A percentile compares a stretch with the other conserved stretches of the same genome.
phyloP scores from a whole-genome alignment of 2,329 filamentous ascomycete species.

The Beauveria bassiana region DNA sequence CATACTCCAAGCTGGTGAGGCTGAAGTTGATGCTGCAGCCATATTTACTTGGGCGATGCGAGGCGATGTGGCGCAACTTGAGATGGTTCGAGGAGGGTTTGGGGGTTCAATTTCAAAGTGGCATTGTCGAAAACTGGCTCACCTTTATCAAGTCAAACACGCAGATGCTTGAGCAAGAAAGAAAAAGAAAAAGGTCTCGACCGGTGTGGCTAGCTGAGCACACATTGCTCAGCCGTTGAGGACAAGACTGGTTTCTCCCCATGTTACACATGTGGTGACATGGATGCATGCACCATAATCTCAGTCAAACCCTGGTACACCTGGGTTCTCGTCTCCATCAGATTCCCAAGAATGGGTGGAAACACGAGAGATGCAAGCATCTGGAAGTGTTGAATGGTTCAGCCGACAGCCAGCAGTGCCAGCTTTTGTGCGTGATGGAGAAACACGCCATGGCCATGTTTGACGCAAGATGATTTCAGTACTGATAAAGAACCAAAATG shows the following conservation, averaged over 20 bases:
- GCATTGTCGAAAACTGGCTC: neutral
- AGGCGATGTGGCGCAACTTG: neutral
- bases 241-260: neutral
- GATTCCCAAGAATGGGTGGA: no score
- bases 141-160: neutral
- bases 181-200: neutral
- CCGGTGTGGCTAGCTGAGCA: neutral
- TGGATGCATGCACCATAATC: neutral
- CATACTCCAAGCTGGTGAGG: neutral
- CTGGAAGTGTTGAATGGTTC: no score
- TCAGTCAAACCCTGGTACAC: neutral
- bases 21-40: neutral
- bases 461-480: neutral
- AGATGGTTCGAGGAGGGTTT: neutral
- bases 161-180: neutral
- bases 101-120: no score
- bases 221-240: neutral
- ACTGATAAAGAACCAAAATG: neutral
- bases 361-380: no score
- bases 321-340: neutral
- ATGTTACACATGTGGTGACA: neutral
- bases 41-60: neutral
- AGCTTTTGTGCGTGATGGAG: neutral
- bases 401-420: no score
- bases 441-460: constrained; percentile 3